These are phyloP conservation scores for Aspergillus pseudoglaucus DNA, from an alignment of 2,329 filamentous ascomycete species.

Conservation along the genomic window DNA sequence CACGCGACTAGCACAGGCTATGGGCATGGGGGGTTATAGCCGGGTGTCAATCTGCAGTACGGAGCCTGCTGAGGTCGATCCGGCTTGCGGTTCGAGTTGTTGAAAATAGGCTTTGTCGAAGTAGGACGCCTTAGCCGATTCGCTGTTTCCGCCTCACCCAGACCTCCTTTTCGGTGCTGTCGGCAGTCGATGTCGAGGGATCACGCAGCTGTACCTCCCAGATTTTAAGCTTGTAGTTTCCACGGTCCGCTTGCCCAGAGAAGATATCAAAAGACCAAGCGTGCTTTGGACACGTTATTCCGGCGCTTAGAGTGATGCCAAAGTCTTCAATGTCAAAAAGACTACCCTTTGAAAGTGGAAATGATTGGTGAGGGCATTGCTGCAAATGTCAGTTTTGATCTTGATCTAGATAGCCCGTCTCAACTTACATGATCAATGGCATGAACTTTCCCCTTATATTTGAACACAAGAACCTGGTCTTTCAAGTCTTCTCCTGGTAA, in stretches of 20 bases:
- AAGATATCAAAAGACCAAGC: conserved; percentile 66
- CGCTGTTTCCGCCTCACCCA: conserved; percentile 30
- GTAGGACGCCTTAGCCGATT: conserved; percentile 16
- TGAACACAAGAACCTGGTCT: conserved; percentile 61
- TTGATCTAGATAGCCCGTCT: no score
- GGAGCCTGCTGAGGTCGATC: not conserved
- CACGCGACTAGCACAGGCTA: not conserved
- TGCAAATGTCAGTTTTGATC: conserved; percentile 21
- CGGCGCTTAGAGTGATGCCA: conserved; percentile 45
- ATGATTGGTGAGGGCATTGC: conserved; percentile 63
- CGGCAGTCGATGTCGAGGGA: conserved; percentile 1
- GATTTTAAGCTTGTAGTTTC: conserved; percentile 53
- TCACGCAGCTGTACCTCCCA: conserved; percentile 58
- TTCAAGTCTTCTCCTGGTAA: conserved; percentile 37
- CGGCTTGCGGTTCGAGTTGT: not conserved
- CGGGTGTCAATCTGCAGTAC: not conserved
- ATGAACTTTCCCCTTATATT: conserved; percentile 57
- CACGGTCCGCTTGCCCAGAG: conserved; percentile 56
- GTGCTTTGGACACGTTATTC: conserved; percentile 62
- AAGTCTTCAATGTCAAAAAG: conserved; percentile 70
- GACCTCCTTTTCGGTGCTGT: conserved; percentile 21
- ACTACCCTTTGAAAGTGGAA: conserved; percentile 56
- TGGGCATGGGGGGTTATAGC: not conserved
- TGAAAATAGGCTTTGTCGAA: not conserved
- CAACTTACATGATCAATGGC: conserved; percentile 55